These are phyloP conservation scores for Macrocystidia cucumis DNA, from an alignment of 1,284 basidiomycete species.

Conservation along the genomic window DNA sequence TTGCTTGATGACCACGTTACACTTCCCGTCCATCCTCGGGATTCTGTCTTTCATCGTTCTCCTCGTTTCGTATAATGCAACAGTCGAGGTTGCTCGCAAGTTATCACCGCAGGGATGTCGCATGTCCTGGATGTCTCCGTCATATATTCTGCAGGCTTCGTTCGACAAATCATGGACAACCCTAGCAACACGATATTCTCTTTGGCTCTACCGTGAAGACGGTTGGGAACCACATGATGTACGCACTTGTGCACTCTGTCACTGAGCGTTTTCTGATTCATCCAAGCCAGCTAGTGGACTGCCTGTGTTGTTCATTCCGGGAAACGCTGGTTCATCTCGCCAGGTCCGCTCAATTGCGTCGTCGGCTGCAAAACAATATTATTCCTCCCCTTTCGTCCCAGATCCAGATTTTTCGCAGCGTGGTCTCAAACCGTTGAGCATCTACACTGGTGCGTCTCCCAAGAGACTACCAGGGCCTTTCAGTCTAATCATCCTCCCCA, in stretches of 20 bases:
- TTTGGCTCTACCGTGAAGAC: constrained; percentile 90
- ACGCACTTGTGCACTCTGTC: constrained; percentile 4
- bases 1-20: constrained; percentile 6
- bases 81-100: constrained; percentile 27
- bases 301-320: constrained; percentile 94
- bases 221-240: constrained; percentile 73
- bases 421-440: constrained; percentile 58
- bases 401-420: constrained; percentile 42
- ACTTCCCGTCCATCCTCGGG: constrained; percentile 12
- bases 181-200: constrained; percentile 67
- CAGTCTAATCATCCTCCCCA: constrained; percentile 2
- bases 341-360: constrained; percentile 95
- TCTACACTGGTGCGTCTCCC: constrained; percentile 81
- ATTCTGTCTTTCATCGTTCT: constrained; percentile 21
- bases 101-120: constrained; percentile 85
- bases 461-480: no score
- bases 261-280: constrained; percentile 1
- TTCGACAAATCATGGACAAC: constrained; percentile 65
- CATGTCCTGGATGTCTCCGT: constrained; percentile 97
- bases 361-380: constrained; percentile 80
- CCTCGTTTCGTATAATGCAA: constrained; percentile 30
- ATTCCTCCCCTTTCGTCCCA: constrained; percentile 42
- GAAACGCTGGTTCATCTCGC: constrained; percentile 92
- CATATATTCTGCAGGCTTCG: constrained; percentile 65
- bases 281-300: constrained; percentile 28